phyloP scores from a whole-genome alignment of 331 rosid species.

The Malus hybrid region DNA sequence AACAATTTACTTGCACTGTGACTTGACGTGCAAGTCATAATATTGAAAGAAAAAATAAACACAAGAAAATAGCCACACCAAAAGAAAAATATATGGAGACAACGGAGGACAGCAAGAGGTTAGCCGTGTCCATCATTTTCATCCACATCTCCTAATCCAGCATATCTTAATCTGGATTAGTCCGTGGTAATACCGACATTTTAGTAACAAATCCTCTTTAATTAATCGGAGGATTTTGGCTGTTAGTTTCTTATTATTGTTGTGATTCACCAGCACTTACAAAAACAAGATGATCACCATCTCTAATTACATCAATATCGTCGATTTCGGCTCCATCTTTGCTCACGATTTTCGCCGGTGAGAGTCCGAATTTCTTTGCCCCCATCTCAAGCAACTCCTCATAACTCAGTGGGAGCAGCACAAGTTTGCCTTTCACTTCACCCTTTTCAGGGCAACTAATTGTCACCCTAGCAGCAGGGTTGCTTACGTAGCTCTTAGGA shows the following conservation, averaged over 20 bases:
- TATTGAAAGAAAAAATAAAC: background rate
- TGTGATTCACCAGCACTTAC: constrained; percentile 10
- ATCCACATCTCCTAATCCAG: background rate
- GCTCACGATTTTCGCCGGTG: constrained; percentile 33
- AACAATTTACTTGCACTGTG: background rate
- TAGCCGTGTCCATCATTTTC: background rate
- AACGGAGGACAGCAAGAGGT: background rate
- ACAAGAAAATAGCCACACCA: background rate
- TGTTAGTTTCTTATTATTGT: background rate
- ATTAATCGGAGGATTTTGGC: background rate
- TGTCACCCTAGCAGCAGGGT: constrained; percentile 40
- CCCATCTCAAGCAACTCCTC: constrained; percentile 64
- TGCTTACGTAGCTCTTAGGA: constrained; percentile 2
- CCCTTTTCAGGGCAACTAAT: constrained; percentile 72
- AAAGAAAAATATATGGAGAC: background rate
- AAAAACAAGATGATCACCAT: constrained; percentile 76
- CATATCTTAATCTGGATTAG: background rate
- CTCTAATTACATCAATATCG: constrained; percentile 70
- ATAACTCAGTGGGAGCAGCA: constrained; percentile 57
- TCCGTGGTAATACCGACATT: background rate
- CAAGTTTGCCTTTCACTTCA: constrained; percentile 58
- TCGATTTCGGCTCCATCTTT: constrained; percentile 76
- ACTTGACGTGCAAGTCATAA: background rate
- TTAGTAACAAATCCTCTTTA: background rate
- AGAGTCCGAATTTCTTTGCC: constrained; percentile 50